Evolutionary conservation across 2,329 filamentous ascomycete genomes (phyloP).

Genomic region (Phialophora chinensis): DNA sequence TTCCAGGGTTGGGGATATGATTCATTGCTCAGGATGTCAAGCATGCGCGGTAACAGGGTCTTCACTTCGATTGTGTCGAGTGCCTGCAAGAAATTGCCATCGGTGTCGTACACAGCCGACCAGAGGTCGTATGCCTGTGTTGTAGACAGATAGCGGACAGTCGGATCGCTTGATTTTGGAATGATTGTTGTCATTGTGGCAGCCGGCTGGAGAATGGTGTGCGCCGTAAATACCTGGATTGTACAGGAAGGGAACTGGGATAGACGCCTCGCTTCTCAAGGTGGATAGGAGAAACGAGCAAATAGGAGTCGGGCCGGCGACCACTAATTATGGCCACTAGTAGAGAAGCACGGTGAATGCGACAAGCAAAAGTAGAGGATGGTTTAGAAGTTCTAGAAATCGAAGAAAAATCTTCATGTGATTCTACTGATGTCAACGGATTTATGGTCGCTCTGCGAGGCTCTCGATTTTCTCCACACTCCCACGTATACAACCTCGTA

Average conservation of each 20-base stretch:
- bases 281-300: neutral
- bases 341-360: neutral
- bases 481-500: neutral
- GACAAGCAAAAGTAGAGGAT: neutral
- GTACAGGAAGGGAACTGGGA: neutral
- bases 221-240: neutral
- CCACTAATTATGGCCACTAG: neutral
- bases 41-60: slow-evolving; percentile 57
- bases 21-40: slow-evolving; percentile 43
- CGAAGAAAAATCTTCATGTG: neutral
- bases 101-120: slow-evolving; percentile 66
- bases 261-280: neutral
- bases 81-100: slow-evolving; percentile 70
- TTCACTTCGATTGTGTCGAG: slow-evolving; percentile 65
- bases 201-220: neutral
- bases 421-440: neutral
- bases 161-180: slow-evolving; percentile 26
- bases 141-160: slow-evolving; percentile 46
- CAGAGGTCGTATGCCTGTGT: slow-evolving; percentile 57
- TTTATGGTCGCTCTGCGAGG: neutral
- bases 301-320: neutral
- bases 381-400: neutral
- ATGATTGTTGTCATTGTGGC: slow-evolving; percentile 24
- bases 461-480: neutral
- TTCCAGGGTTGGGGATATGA: slow-evolving; percentile 40